A percentile compares a stretch with the other conserved stretches of the same genome.
These are phyloP conservation scores for Diospyros kaki DNA, from an alignment of 148 eudicot genomes.

Conservation along the genomic window DNA sequence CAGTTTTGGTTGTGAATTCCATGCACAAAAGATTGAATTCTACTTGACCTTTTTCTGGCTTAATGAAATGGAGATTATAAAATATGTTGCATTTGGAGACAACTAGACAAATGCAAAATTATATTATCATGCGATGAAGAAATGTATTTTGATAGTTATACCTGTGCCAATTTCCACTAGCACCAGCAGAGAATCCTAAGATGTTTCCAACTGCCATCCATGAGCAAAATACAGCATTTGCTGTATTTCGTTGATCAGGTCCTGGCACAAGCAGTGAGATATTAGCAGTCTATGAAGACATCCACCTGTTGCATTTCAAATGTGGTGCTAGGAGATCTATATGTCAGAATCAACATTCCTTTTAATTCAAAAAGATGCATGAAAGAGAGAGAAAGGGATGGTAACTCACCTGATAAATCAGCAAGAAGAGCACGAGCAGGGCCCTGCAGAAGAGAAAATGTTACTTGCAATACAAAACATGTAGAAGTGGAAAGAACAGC, in stretches of 20 bases:
- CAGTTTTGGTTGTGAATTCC: too few species aligned
- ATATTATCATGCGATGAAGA: neutral
- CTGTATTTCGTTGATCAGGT: slow-evolving; percentile 86
- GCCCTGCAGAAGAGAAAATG: slow-evolving; percentile 47
- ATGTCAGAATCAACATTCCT: slow-evolving; percentile 8
- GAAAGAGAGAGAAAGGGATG: neutral
- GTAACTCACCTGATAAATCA: slow-evolving; percentile 73
- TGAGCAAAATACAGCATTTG: slow-evolving; percentile 90
- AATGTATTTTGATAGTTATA: slow-evolving; percentile 20
- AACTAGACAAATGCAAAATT: neutral
- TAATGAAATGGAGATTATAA: neutral
- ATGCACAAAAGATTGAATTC: too few species aligned
- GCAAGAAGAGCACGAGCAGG: slow-evolving; percentile 99
- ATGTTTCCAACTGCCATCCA: slow-evolving; percentile 99
- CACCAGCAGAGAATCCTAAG: slow-evolving; percentile 90
- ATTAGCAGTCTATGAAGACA: slow-evolving; percentile 15
- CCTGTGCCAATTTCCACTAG: slow-evolving; percentile 92
- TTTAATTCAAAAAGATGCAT: neutral
- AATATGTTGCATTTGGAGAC: neutral
- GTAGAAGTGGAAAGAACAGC: too few species aligned
- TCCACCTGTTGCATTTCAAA: slow-evolving; percentile 11
- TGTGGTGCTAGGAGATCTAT: slow-evolving; percentile 6
- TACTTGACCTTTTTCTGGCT: neutral
- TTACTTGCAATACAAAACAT: neutral
- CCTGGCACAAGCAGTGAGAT: slow-evolving; percentile 42